A percentile compares a stretch with the other conserved stretches of the same genome.
Evolutionary conservation across 441 rosid genomes (phyloP).

Genomic region (Arabidopsis hybrid): DNA sequence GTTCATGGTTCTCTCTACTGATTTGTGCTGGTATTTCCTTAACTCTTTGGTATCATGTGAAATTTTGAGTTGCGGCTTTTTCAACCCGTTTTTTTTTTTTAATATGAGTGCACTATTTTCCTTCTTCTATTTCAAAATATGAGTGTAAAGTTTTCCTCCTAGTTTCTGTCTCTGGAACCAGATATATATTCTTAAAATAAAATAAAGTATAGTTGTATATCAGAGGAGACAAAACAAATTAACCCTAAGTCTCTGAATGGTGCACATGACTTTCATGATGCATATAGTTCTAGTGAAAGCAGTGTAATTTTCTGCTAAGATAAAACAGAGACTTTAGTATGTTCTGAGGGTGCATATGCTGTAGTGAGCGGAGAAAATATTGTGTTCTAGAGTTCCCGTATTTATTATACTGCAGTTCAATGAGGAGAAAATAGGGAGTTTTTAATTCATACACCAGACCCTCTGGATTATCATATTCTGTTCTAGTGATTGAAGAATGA

Average conservation of each 20-base stretch:
- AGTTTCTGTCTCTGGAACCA: not conserved
- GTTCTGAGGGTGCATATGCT: not conserved
- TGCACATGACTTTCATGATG: not conserved
- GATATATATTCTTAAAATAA: not conserved
- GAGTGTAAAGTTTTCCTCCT: not conserved
- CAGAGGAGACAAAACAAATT: not conserved
- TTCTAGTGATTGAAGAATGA: slow-evolving; percentile 16
- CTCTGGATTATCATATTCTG: not conserved
- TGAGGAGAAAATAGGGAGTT: not conserved
- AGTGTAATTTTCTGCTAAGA: not conserved
- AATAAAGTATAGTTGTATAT: not conserved
- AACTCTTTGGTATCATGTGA: slow-evolving; percentile 32
- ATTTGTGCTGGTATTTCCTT: slow-evolving; percentile 71
- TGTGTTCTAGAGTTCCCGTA: slow-evolving; percentile 5
- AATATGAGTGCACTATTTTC: not conserved
- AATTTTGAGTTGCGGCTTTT: not conserved
- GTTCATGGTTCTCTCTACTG: slow-evolving; percentile 72
- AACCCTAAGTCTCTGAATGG: not conserved
- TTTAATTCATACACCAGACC: not conserved
- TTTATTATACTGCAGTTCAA: slow-evolving; percentile 11
- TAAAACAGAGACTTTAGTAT: not conserved
- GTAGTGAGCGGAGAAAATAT: not conserved
- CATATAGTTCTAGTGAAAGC: not conserved
- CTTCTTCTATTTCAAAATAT: too few relatives aligned
- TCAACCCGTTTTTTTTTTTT: not conserved